phyloP scores from a whole-genome alignment of 495 filamentous ascomycete species.

The Cladorrhinum samala region DNA sequence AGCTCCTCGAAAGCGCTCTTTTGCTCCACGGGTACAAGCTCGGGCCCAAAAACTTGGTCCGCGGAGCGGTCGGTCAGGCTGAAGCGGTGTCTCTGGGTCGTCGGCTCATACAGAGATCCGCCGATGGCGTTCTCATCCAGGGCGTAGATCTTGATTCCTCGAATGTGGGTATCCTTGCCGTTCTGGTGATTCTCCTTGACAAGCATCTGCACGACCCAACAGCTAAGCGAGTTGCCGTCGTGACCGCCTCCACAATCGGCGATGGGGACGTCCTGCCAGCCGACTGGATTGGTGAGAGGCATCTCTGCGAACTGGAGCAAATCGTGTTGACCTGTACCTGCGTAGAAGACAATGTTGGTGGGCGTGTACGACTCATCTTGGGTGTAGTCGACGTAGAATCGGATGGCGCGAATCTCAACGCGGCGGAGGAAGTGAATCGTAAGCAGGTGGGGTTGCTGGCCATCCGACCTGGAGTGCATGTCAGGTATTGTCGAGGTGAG shows the following conservation, averaged over 20 bases:
- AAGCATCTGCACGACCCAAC: slow-evolving; percentile 78
- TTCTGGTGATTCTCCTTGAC: slow-evolving; percentile 98
- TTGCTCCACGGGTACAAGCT: slow-evolving; percentile 20
- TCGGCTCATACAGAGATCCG: background rate
- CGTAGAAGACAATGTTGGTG: slow-evolving; percentile 77
- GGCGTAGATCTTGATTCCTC: slow-evolving; percentile 87
- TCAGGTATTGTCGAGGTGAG: background rate
- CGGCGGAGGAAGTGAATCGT: slow-evolving; percentile 93
- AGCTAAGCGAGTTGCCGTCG: slow-evolving; percentile 66
- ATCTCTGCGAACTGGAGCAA: slow-evolving; percentile 76
- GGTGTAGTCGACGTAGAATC: slow-evolving; percentile 85
- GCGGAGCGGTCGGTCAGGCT: slow-evolving; percentile 22
- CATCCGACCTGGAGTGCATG: slow-evolving; percentile 58
- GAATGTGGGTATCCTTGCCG: slow-evolving; percentile 95
- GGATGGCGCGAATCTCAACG: slow-evolving; percentile 73
- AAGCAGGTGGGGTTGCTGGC: slow-evolving; percentile 89
- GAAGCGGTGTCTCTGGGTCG: slow-evolving; percentile 2
- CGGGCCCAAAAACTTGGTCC: slow-evolving; percentile 12
- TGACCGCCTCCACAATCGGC: slow-evolving; percentile 57
- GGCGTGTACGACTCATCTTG: slow-evolving; percentile 96
- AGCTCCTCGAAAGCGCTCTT: slow-evolving; percentile 28
- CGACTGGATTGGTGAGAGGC: slow-evolving; percentile 70
- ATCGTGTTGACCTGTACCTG: slow-evolving; percentile 82
- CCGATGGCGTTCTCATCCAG: slow-evolving; percentile 47
- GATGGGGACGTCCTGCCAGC: slow-evolving; percentile 84